Conservation (phyloP, 345 rosid species). For the Populus nigra region DNA sequence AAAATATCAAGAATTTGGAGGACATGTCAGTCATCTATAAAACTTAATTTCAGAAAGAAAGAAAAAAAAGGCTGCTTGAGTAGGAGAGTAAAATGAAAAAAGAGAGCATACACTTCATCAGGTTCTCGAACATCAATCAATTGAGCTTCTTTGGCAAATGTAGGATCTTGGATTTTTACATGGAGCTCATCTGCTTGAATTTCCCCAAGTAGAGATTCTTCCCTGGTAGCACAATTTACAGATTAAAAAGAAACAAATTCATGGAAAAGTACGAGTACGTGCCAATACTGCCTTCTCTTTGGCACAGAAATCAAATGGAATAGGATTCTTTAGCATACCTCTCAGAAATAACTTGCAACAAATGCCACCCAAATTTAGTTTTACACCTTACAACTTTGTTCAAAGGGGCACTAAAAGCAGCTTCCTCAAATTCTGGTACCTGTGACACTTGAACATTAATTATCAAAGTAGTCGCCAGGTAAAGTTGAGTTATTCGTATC, state of each 20-base stretch:
- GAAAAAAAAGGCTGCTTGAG: not conserved
- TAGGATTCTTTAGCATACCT: slow-evolving; percentile 44
- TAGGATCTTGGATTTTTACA: slow-evolving; percentile 72
- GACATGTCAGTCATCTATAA: not conserved
- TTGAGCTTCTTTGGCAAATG: slow-evolving; percentile 68
- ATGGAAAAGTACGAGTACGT: slow-evolving; percentile 8
- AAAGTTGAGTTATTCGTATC: not conserved
- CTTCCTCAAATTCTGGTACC: slow-evolving; percentile 95
- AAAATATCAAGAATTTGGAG: not conserved
- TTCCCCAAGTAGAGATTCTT: slow-evolving; percentile 45
- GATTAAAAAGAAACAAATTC: not conserved
- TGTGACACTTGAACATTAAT: slow-evolving; percentile 25
- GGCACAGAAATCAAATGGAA: slow-evolving; percentile 6
- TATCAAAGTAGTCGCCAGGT: slow-evolving; percentile 14
- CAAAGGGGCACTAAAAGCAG: slow-evolving; percentile 68
- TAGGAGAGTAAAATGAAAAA: slow-evolving; percentile 5
- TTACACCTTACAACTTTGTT: slow-evolving; percentile 75
- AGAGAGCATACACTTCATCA: slow-evolving; percentile 71
- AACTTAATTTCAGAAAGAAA: not conserved
- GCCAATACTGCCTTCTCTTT: not conserved
- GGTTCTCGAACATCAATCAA: slow-evolving; percentile 92
- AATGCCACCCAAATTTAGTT: slow-evolving; percentile 88
- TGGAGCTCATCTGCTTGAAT: slow-evolving; percentile 73
- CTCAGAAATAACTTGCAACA: slow-evolving; percentile 87
- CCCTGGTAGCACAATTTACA: slow-evolving; percentile 36